These are phyloP conservation scores for Termitomyces sp. DNA, from an alignment of 1,284 basidiomycete genomes.

Conservation along the genomic window DNA sequence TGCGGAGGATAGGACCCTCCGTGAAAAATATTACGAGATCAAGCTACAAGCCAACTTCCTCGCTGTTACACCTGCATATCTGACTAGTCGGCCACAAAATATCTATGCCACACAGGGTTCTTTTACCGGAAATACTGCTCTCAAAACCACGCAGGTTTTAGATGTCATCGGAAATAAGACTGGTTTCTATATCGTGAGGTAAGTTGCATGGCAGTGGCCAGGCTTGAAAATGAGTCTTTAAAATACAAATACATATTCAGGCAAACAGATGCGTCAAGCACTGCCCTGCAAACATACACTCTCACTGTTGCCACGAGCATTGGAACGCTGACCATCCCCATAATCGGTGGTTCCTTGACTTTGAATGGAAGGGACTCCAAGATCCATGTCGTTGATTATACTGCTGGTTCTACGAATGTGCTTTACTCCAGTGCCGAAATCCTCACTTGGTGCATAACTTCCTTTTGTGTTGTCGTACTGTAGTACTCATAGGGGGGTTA, in stretches of 20 bases:
- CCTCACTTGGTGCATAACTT: conserved; percentile 35
- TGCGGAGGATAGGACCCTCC: conserved; percentile 42
- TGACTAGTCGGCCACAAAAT: conserved; percentile 40
- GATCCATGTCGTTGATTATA: conserved; percentile 44
- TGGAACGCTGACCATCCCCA: conserved; percentile 37
- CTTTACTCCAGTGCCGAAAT: conserved; percentile 48
- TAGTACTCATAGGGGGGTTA: background rate
- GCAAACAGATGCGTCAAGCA: conserved; percentile 34
- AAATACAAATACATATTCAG: conserved; percentile 18
- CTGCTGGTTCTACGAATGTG: conserved; percentile 37
- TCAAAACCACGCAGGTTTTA: conserved; percentile 42
- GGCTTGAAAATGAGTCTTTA: background rate
- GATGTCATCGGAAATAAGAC: conserved; percentile 42
- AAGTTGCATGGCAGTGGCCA: background rate
- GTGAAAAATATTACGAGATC: conserved; percentile 47
- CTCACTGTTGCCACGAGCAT: conserved; percentile 38
- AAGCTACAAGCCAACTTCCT: conserved; percentile 45
- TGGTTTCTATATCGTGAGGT: conserved; percentile 44
- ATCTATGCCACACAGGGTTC: conserved; percentile 32
- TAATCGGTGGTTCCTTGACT: conserved; percentile 34
- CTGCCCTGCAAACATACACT: conserved; percentile 31
- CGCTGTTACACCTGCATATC: conserved; percentile 40
- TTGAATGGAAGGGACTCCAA: conserved; percentile 46
- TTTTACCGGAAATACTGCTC: conserved; percentile 38
- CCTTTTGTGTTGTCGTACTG: background rate